Evolutionary conservation across 2,329 filamentous ascomycete genomes (phyloP), one percentile per base, ranked within the genome.

Genomic region (Dissoconium aciculare): DNA sequence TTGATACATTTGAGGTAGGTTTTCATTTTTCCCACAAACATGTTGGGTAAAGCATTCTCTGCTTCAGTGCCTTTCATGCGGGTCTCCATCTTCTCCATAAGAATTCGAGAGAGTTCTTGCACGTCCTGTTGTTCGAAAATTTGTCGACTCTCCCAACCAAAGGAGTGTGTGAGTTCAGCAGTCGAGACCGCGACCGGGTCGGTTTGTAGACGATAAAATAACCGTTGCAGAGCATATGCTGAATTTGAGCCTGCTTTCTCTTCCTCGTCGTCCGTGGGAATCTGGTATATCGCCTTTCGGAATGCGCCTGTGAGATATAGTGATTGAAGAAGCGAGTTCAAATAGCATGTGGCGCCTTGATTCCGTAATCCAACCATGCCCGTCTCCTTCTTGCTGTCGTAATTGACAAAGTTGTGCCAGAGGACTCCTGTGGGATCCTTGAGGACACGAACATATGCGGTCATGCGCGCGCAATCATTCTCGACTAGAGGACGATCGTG

Each of bases 101-200:
- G 66, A 54, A 95, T 93, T 34, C 91, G 73, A 17, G 85, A 95
- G 17, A 98, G 64, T 54, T 98, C 89, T 54, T 98, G 89, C 5
- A 98, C 89, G 57, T 98, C 89, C 56, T 98, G 89, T 54, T 98
- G 89, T 58, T 95, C 87, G 46, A 98, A 98, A 31, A 95, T 93
- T 51, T 98, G 87, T 41, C 84, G 74, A 2, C 87, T 92, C 49
- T 98, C 87, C 89, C 89, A 98, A 14, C 89, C 89, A 54, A 98
- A 98, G 0, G 89, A 95, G 43, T 83, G 81, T 5, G 89, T 98
- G 23, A 98, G 69, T 51, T 98, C 89, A 30, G 78, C 84, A 2
- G 89, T 98, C 23, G 81, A 72, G 2, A 98, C 87, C 1, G 91
- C 82, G 19, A 66, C 62, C 30, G 76, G 74, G 23, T 78, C 87